Percentiles rank a stretch among this genome's conserved stretches.
Evolutionary conservation across 345 rosid genomes (phyloP).

Genomic region (Punica granatum): DNA sequence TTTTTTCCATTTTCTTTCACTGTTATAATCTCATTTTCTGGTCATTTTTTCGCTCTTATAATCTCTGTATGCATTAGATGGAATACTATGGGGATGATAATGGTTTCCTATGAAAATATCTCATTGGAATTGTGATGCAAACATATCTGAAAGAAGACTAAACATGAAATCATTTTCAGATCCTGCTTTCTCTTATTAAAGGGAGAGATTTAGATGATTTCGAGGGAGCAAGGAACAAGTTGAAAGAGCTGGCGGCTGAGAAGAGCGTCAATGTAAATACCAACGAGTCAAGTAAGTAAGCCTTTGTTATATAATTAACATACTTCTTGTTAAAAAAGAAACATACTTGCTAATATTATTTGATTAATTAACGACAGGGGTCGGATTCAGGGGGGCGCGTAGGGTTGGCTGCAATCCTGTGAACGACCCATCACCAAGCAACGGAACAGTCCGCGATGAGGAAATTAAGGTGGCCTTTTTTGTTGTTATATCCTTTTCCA

Average conservation of each 20-base stretch:
- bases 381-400: constrained; percentile 46
- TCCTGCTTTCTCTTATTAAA: constrained; percentile 70
- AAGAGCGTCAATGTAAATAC: constrained; percentile 69
- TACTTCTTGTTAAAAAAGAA: background rate
- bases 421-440: constrained; percentile 13
- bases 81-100: constrained; percentile 24
- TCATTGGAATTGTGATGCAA: background rate
- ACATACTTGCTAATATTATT: background rate
- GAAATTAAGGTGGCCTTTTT: background rate
- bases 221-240: constrained; percentile 81
- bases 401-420: constrained; percentile 68
- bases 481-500: background rate
- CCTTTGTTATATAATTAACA: background rate
- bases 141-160: background rate
- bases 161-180: constrained; percentile 25
- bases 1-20: too few species aligned
- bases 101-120: background rate
- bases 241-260: constrained; percentile 76
- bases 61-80: background rate
- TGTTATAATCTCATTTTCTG: background rate
- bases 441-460: background rate
- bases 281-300: constrained; percentile 70
- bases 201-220: constrained; percentile 68
- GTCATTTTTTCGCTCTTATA: background rate
- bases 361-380: too few species aligned